Conservation (phyloP, 2,329 filamentous ascomycete genomes). For the Simplicillium aogashimaense region DNA sequence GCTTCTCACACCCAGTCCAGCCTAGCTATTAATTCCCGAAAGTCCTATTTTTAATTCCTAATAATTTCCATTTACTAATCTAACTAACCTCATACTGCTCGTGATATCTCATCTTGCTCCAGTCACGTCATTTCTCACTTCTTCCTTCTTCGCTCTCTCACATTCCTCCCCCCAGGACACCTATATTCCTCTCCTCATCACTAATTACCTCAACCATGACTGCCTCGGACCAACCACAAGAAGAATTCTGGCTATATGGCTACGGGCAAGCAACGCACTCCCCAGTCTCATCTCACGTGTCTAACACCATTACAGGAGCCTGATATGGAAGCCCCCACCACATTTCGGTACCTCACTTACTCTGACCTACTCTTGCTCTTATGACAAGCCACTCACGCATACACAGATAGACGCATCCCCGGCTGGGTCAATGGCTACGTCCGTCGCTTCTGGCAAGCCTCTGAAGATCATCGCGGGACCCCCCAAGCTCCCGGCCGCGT, state of each 20-base stretch:
- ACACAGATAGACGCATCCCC: constrained; percentile 67
- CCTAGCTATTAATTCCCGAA: too few species aligned
- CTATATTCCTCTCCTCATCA: too few species aligned
- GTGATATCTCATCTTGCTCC: too few species aligned
- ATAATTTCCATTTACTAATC: too few species aligned
- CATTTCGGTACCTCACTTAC: constrained; percentile 65
- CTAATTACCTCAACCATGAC: constrained; percentile 23
- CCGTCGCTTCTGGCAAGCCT: constrained; percentile 93
- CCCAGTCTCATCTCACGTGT: constrained; percentile 12
- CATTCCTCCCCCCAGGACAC: too few species aligned
- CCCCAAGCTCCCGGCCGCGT: constrained; percentile 81
- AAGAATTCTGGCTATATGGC: constrained; percentile 92
- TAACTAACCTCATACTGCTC: too few species aligned
- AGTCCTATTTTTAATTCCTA: too few species aligned
- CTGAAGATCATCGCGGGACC: constrained; percentile 90
- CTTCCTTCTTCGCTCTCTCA: too few species aligned
- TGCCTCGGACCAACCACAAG: constrained; percentile 16
- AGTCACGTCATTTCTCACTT: background rate
- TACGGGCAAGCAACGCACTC: constrained; percentile 60
- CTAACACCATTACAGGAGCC: constrained; percentile 43
- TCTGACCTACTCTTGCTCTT: constrained; percentile 3
- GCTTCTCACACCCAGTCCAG: too few species aligned
- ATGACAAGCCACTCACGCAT: background rate
- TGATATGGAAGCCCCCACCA: constrained; percentile 98
- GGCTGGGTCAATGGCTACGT: constrained; percentile 93